Conservation (phyloP, 1,284 basidiomycete species). For the Rhizoctonia solani region DNA sequence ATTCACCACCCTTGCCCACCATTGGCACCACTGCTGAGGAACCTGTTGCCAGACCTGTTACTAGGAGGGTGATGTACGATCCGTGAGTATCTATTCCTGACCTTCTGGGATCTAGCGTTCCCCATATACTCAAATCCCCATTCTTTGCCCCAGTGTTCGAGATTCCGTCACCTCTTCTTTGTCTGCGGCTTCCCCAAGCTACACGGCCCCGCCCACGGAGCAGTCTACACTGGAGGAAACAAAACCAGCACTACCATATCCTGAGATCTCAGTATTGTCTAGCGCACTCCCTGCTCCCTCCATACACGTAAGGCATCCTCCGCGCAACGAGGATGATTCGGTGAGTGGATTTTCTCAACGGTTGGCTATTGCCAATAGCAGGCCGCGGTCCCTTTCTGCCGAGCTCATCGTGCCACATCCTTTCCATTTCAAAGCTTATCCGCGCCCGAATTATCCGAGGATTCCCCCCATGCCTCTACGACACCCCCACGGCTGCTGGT, state of each 20-base stretch:
- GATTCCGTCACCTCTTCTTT: constrained; percentile 19
- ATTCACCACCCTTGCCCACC: not conserved
- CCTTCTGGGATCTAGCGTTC: not conserved
- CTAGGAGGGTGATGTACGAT: constrained; percentile 25
- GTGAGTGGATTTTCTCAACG: constrained; percentile 4
- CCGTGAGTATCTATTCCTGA: constrained; percentile 3
- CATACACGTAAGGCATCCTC: not conserved
- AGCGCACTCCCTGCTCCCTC: not conserved
- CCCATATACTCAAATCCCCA: not conserved
- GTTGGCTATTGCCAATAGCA: not conserved
- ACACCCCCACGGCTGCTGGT: constrained; percentile 1
- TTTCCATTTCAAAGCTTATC: constrained; percentile 22
- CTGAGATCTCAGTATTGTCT: not conserved
- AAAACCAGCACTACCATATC: not conserved
- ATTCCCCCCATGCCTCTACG: constrained; percentile 6
- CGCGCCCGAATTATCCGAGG: constrained; percentile 25
- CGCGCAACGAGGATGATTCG: not conserved
- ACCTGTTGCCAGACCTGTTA: not conserved
- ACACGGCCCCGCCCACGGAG: not conserved
- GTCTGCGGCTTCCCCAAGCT: not conserved
- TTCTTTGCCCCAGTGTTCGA: not conserved
- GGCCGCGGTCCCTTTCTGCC: constrained; percentile 9
- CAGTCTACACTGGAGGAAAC: not conserved
- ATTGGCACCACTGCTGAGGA: no score
- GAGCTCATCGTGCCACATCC: constrained; percentile 29